These are phyloP conservation scores for Hymenoscyphus fructigenus DNA, from an alignment of 2,329 filamentous ascomycete genomes.

Conservation along the genomic window DNA sequence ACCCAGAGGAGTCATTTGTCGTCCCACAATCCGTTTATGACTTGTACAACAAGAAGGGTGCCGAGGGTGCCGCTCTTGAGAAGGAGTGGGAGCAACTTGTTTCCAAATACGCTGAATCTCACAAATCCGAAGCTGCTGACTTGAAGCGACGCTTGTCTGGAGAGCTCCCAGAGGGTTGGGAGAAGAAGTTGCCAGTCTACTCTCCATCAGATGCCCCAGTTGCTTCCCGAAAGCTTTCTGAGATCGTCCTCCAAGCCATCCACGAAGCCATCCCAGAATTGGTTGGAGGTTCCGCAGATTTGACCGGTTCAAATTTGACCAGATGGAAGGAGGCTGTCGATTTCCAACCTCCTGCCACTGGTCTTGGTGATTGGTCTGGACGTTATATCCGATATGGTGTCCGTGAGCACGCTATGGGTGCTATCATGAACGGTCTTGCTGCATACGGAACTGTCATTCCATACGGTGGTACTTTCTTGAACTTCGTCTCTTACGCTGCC, in stretches of 20 bases:
- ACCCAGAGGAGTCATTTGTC: conserved; percentile 88
- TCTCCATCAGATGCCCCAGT: conserved; percentile 80
- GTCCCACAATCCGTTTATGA: conserved; percentile 96
- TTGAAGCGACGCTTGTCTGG: conserved; percentile 76
- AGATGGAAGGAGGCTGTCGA: conserved; percentile 96
- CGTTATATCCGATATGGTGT: conserved; percentile 94
- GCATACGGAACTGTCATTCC: conserved; percentile 95
- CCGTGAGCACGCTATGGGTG: conserved; percentile 88
- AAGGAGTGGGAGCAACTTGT: conserved; percentile 94
- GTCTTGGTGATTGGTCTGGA: conserved; percentile 85
- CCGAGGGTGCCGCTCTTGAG: conserved; percentile 85
- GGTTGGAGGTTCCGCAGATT: conserved; percentile 91
- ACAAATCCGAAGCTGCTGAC: conserved; percentile 77
- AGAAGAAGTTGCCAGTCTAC: conserved; percentile 90
- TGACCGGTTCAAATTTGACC: conserved; percentile 98
- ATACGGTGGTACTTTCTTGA: conserved; percentile 94
- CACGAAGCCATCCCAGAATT: conserved; percentile 83
- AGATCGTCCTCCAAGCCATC: conserved; percentile 88
- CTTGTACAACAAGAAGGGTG: conserved; percentile 77
- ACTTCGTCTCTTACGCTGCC: conserved; percentile 98
- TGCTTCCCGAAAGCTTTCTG: conserved; percentile 94
- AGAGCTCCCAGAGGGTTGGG: conserved; percentile 92
- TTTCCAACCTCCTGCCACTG: conserved; percentile 87
- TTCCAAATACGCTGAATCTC: conserved; percentile 77
- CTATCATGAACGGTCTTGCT: conserved; percentile 90